These are phyloP conservation scores for Phytophthora crassamura DNA, from an alignment of 352 stramenopile species.

Conservation along the genomic window DNA sequence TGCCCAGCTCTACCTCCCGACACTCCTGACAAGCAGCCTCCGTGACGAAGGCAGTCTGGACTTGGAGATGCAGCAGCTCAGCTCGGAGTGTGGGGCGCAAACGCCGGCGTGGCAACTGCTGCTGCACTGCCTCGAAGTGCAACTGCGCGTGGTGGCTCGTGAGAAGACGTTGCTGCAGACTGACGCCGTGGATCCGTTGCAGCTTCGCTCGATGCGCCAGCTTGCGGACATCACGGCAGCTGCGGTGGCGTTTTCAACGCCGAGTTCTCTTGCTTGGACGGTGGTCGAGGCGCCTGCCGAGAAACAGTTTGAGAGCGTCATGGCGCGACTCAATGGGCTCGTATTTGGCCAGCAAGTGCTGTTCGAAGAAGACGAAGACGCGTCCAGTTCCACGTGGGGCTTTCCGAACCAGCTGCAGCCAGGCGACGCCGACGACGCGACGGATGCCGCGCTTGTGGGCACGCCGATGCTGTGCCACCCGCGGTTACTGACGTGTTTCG, in stretches of 20 bases:
- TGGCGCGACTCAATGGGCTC: conserved; percentile 57
- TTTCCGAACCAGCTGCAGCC: conserved; percentile 11
- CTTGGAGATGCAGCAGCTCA: conserved; percentile 58
- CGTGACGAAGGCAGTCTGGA: conserved; percentile 58
- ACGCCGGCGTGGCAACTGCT: conserved; percentile 65
- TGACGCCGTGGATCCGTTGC: conserved; percentile 45
- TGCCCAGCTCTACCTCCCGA: conserved; percentile 54
- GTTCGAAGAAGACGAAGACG: conserved; percentile 68
- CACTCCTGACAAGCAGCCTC: conserved; percentile 51
- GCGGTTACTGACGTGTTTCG: conserved; percentile 61
- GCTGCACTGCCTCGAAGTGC: conserved; percentile 63
- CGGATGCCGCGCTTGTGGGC: conserved; percentile 33
- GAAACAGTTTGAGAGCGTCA: conserved; percentile 55
- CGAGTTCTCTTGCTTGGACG: conserved; percentile 51
- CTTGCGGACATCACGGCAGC: conserved; percentile 52
- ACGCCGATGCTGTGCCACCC: conserved; percentile 61
- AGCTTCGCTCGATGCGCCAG: conserved; percentile 67
- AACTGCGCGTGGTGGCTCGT: conserved; percentile 55
- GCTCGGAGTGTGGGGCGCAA: conserved; percentile 47
- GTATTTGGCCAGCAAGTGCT: conserved; percentile 80
- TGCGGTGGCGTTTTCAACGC: conserved; percentile 48
- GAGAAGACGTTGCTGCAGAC: conserved; percentile 49
- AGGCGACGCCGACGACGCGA: conserved; percentile 26
- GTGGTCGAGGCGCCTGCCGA: conserved; percentile 47
- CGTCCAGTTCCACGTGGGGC: conserved; percentile 16